Percentiles rank a stretch among this genome's conserved stretches.
phyloP scores from a whole-genome alignment of 805 yeast species.

The Myxozyma neotropica region DNA sequence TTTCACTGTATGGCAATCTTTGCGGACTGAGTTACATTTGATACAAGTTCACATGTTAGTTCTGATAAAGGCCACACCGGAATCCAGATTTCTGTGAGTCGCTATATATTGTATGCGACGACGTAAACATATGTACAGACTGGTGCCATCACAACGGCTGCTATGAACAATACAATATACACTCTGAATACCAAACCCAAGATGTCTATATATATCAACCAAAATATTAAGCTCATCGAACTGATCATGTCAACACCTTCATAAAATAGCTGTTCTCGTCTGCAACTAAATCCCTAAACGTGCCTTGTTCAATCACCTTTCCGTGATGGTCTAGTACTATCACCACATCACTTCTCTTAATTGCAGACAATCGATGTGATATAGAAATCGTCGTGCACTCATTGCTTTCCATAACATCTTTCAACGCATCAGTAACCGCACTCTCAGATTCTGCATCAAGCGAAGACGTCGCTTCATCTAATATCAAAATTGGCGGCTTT shows the following conservation, averaged over 20 bases:
- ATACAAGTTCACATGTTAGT: no score
- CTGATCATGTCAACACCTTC: constrained; percentile 23
- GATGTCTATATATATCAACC: no score
- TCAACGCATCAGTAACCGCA: constrained; percentile 63
- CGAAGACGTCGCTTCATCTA: constrained; percentile 62
- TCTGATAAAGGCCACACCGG: no score
- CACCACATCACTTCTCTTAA: constrained; percentile 54
- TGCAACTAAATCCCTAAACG: constrained; percentile 48
- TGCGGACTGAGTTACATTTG: no score
- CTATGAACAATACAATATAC: no score
- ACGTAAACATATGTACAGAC: no score
- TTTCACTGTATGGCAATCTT: no score
- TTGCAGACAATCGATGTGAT: constrained; percentile 71
- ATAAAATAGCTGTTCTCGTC: constrained; percentile 38
- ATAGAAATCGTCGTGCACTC: constrained; percentile 70
- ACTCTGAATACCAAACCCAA: no score
- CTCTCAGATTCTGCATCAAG: constrained; percentile 63
- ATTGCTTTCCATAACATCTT: constrained; percentile 54
- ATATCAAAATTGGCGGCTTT: constrained; percentile 55
- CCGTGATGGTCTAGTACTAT: constrained; percentile 58
- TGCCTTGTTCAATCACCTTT: constrained; percentile 54
- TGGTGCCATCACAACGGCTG: no score
- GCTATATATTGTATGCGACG: no score
- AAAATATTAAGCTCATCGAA: no score
- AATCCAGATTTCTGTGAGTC: no score